Evolutionary conservation across 1,284 basidiomycete genomes (phyloP), one percentile per base, ranked within the genome.

Genomic region (Paramarasmius palmivorus): DNA sequence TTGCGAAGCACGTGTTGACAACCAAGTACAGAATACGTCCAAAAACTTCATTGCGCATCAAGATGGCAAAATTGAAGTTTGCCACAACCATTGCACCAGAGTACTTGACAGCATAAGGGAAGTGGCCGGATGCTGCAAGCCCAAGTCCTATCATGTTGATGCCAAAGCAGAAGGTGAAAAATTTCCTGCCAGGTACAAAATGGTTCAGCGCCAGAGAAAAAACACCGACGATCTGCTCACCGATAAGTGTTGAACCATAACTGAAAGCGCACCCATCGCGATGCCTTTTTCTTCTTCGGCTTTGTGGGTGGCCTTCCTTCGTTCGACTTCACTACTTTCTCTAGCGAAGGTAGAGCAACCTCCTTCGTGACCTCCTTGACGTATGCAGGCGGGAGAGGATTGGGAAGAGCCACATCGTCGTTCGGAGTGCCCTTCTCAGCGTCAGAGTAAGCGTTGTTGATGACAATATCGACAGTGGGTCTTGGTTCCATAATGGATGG

Each of bases 161-260:
- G 0, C 67, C 67, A 50, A 87, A 76, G 4, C 78, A 66, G 36
- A 85, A 71, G 1, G 79, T 79, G 63, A 88, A 88, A 57, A 89
- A 83, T 68, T 86, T 87, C 51, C 87, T 87, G 60, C 17, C 22
- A 34, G 19, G 35, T 4, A 9, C 26, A 25, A 20, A 46, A n/a
- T 50, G 12, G 50, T 17, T n/a, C 20, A 26, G 26, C 14, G 19
- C n/a, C 10, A 10, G 10, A 10, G 19, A 23, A 23, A 42, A n/a
- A 42, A 47, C 19, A 19, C 23, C 23, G 39, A 26, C 47, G n/a
- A 2, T 8, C 12, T 20, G 38, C 46, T 50, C 59, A 87, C 79
- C 86, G 75, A 68, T 85, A 88, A 0, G 79, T 84, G 60, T 89
- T 86, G 69, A 84, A 89, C 84, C 86, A 88, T 25, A 88, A 65